Conservation (phyloP, 345 rosid species). For the Microthlaspi erraticum region DNA sequence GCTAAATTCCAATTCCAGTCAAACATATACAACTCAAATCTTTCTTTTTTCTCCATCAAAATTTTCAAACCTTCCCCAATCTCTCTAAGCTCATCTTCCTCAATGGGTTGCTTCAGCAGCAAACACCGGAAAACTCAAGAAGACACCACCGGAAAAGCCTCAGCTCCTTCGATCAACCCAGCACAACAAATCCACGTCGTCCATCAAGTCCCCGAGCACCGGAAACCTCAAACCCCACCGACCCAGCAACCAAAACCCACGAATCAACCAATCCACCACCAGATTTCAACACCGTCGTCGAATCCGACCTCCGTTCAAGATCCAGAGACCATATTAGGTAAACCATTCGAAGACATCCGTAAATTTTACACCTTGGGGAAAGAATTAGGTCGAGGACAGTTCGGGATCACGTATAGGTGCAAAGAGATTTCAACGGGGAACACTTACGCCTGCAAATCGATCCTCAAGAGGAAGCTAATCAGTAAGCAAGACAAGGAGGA, state of each 20-base stretch:
- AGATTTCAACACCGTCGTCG: conserved; percentile 24
- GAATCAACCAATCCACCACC: conserved; percentile 28
- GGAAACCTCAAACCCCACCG: conserved; percentile 36
- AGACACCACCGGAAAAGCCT: conserved; percentile 37
- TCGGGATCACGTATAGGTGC: conserved; percentile 78
- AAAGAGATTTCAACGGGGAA: conserved; percentile 69
- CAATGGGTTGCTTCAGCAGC: conserved; percentile 71
- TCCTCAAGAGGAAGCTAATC: conserved; percentile 71
- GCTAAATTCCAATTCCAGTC: conserved; percentile 30
- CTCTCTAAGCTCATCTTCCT: conserved; percentile 9
- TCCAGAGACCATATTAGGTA: conserved; percentile 62
- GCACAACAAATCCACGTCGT: conserved; percentile 44
- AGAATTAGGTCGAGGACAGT: conserved; percentile 89
- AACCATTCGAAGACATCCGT: conserved; percentile 70
- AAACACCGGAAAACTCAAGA: conserved; percentile 47
- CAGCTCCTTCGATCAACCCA: conserved; percentile 32
- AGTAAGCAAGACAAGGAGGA: conserved; percentile 73
- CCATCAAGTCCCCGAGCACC: conserved; percentile 37
- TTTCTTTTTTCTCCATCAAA: not conserved
- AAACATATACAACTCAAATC: conserved; percentile 29
- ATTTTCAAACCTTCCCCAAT: not conserved
- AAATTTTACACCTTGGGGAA: conserved; percentile 63
- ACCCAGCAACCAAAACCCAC: conserved; percentile 34
- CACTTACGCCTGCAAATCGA: conserved; percentile 78
- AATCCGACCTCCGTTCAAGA: conserved; percentile 32